Base-by-base conservation (phyloP, 1,139 yeast species). In the Lodderomyces elongisporus region DNA sequence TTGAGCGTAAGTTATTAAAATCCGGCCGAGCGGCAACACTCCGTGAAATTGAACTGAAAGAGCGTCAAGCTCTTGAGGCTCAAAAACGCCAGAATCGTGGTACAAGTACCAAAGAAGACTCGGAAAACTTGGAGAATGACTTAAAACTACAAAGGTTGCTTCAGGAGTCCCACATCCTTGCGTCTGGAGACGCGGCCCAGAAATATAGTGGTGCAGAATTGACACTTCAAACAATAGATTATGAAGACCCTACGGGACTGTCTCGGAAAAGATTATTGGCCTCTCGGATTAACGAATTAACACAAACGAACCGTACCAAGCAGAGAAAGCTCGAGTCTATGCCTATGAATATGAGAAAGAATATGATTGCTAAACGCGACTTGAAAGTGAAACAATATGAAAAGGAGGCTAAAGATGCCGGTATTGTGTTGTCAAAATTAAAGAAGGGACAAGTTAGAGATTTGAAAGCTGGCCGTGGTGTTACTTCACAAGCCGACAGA, bases 271-370 rank as follows among this genome's bases (percentile, higher is more conserved):
- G 89, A 45, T 79, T 93, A 0, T 58, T 89, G 41, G 80, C 81
- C 36, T 70, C 79, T 27, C 69, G 96, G 36, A 63, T 89, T 36
- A 63, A 78, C 21, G 60, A 66, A 17, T 51, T 80, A 6, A 69
- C 89, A 0, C 67, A 74, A 1, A 44, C 51, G 0, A 79, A 79
- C 49, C 73, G 79, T 0, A 49, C 59, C 14, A 54, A 59, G 44
- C 62, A 70, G 28, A 52, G 60, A 36, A 75, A 62, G 36, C 59
- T 81, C 22, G 94, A 85, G 46, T 83, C 77, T 33, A 83, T 85
- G 76, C 95, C 98, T 10, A 88, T 91, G 89, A 56, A 73, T 15
- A 78, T 87, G 68, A 71, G 96, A 38, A 84, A 83, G 51, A 95
- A 95, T 2, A 82, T 89, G 81, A 65, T 84, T 25, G 60, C 66